Base-by-base conservation (phyloP, 208 protist species). In the Vickermania spadyakhi region DNA sequence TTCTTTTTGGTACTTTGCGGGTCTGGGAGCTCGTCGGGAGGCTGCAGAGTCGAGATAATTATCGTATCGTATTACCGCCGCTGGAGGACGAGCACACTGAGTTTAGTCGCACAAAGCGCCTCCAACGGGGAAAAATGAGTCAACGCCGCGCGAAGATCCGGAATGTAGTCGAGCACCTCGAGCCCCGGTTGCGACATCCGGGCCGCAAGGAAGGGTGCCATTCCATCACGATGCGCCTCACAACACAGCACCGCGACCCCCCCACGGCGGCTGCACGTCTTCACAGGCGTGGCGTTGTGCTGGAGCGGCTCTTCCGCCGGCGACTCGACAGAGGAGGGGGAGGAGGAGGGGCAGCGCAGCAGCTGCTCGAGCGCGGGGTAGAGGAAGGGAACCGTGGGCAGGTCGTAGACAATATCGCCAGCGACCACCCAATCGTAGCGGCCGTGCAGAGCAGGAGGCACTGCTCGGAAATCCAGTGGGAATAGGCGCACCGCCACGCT, bases 361-460 rank as follows among this genome's bases (percentile, higher is more conserved):
- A 86, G 70, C 3, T 2, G 23, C 51, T 58, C 73, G 1, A 86
- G 36, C 0, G 79, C 75, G 2, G 71, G 68, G 11, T 74, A 55
- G 3, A 86, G 72, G 55, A 70, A 58, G 41, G 41, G 25, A 0
- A 72, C 76, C 52, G 81, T 76, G 64, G 64, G 42, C 56, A 66
- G 56, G 68, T 82, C 79, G 62, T 86, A 86, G 21, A 83, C 75
- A 29, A 86, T 69, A 52, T 86, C 79, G 51, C 79, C 82, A 1
- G 66, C 75, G 4, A 86, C 29, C 7, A 86, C 60, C 3, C 81
- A 25, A 45, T 83, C 66, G 49, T 81, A 86, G 26, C 56, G 58
- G 3, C 63, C 68, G 36, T 21, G 23, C 13, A 68, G 28, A 0
- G 60, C 31, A 0, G 36, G 52, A 0, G 72, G 72, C 13, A 83